Evolutionary conservation across 192 early-diverging fungal species (phyloP).

Genomic region (Umbelopsis isabellina): DNA sequence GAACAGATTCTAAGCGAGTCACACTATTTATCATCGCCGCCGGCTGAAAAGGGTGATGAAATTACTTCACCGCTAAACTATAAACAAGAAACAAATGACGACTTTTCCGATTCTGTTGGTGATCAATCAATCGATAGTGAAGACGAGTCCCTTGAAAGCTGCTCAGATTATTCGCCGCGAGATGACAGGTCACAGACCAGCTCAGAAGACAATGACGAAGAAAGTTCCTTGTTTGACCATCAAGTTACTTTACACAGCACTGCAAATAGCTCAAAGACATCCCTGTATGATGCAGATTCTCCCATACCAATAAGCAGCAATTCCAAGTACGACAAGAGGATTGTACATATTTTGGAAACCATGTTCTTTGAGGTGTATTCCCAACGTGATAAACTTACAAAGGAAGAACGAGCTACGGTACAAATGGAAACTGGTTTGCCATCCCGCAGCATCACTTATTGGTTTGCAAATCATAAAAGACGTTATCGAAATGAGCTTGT

Average conservation of each 20-base stretch:
- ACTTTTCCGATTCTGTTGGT: too few relatives aligned
- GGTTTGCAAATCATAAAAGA: conserved; percentile 44
- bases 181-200: neutral
- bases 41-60: too few relatives aligned
- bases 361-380: conserved; percentile 37
- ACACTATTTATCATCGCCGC: too few relatives aligned
- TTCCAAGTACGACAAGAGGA: conserved; percentile 28
- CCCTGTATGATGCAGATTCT: neutral
- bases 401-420: conserved; percentile 30
- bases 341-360: conserved; percentile 31
- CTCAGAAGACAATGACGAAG: neutral
- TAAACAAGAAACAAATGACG: too few relatives aligned
- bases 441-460: conserved; percentile 40
- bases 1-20: too few relatives aligned
- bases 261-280: neutral
- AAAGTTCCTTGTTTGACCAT: neutral
- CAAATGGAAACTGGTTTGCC: conserved; percentile 30
- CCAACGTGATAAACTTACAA: conserved; percentile 35
- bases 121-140: too few relatives aligned
- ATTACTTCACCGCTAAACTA: too few relatives aligned
- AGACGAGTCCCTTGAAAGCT: too few relatives aligned
- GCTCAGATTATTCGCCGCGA: too few relatives aligned
- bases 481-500: conserved; percentile 21
- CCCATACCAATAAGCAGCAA: neutral
- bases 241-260: neutral